These are phyloP conservation scores for Pholiota molesta DNA, from an alignment of 768 basidiomycete genomes.

Conservation along the genomic window DNA sequence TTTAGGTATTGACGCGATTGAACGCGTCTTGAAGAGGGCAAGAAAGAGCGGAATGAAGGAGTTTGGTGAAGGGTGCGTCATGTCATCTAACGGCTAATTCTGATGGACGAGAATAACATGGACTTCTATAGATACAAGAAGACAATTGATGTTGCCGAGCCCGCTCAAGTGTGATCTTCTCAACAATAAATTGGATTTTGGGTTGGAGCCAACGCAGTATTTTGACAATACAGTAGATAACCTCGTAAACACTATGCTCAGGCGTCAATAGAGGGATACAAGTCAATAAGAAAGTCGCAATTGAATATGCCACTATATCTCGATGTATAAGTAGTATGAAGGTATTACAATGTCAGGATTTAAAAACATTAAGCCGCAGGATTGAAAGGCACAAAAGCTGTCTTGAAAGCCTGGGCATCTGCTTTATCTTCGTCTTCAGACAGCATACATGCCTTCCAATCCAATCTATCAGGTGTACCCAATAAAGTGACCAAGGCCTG, in stretches of 20 bases:
- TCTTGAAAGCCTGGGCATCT: constrained; percentile 84
- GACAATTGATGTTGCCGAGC: constrained; percentile 17
- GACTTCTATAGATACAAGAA: constrained; percentile 33
- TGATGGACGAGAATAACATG: background rate
- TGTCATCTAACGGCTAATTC: background rate
- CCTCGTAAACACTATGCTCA: background rate
- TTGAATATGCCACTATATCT: background rate
- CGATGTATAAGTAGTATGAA: background rate
- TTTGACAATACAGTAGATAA: background rate
- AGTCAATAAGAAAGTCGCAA: background rate
- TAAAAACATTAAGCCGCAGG: constrained; percentile 41
- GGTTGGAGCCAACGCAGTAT: background rate
- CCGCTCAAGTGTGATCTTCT: constrained; percentile 21
- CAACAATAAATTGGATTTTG: background rate
- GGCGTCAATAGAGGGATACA: too few species aligned
- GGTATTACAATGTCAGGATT: background rate
- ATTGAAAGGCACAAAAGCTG: constrained; percentile 78
- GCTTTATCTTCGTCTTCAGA: constrained; percentile 84
- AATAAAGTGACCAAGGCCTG: constrained; percentile 81
- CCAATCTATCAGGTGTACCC: constrained; percentile 74
- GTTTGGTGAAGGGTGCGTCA: constrained; percentile 67
- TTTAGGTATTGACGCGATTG: constrained; percentile 84
- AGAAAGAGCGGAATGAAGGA: constrained; percentile 58
- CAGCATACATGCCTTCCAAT: constrained; percentile 91
- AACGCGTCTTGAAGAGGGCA: constrained; percentile 71